Conservation (phyloP, 495 filamentous ascomycete species). For the Tuber brumale region DNA sequence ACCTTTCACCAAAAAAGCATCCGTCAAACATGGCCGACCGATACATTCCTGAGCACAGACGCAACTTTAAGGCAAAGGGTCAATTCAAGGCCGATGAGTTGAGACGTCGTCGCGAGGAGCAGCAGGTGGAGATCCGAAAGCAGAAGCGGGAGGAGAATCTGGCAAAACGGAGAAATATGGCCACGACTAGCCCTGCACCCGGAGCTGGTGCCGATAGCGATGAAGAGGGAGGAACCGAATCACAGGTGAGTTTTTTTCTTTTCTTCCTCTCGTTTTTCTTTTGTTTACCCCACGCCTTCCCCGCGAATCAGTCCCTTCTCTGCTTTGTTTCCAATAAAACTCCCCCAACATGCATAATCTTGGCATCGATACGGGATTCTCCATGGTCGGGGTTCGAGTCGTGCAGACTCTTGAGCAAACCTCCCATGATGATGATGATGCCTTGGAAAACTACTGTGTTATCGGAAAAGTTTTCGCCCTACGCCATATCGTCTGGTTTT, state of each 20-base stretch:
- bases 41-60: conserved; percentile 98
- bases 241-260: conserved; percentile 67
- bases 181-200: conserved; percentile 64
- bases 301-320: not conserved
- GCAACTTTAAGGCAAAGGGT: conserved; percentile 97
- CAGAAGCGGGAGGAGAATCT: conserved; percentile 97
- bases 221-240: conserved; percentile 92
- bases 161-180: conserved; percentile 94
- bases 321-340: not conserved
- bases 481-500: not conserved
- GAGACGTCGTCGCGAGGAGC: conserved; percentile 94
- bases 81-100: conserved; percentile 99
- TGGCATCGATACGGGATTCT: not conserved
- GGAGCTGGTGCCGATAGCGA: conserved; percentile 94
- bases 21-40: conserved; percentile 78
- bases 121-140: conserved; percentile 97
- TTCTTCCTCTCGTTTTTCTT: conserved; percentile 23
- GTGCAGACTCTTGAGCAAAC: not conserved
- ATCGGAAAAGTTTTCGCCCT: not conserved
- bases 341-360: not conserved
- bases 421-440: not conserved
- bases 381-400: not conserved
- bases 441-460: not conserved
- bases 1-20: conserved; percentile 40
- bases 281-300: conserved; percentile 8